Evolutionary conservation across 73 alveolate species (phyloP).

Genomic region (Paramecium sonneborni): DNA sequence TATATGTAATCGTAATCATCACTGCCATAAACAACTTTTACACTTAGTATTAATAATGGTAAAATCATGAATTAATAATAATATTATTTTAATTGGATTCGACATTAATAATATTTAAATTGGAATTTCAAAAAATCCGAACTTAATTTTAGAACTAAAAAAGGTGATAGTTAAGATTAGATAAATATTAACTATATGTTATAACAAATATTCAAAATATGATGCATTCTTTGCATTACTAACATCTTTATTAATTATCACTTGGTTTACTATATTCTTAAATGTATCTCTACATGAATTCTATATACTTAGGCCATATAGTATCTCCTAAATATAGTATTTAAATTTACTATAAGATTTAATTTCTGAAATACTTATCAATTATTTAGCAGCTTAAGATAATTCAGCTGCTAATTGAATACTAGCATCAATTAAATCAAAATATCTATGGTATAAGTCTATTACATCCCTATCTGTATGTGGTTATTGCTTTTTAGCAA

Average conservation of each 20-base stretch:
- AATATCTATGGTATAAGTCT: slow-evolving; percentile 41
- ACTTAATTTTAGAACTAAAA: not conserved
- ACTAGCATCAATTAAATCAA: slow-evolving; percentile 34
- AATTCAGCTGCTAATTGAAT: slow-evolving; percentile 8
- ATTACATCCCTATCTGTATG: slow-evolving; percentile 11
- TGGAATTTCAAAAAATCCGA: not conserved
- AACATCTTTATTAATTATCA: not conserved
- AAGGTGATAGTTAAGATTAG: not conserved
- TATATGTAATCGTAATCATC: not conserved
- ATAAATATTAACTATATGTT: not conserved
- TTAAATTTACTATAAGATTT: not conserved
- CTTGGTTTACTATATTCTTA: slow-evolving; percentile 20
- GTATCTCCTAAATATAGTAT: not conserved
- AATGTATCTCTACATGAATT: slow-evolving; percentile 2
- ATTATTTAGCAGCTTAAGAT: not conserved
- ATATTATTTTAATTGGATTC: not conserved
- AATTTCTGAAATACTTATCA: not conserved
- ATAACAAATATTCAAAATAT: slow-evolving; percentile 10
- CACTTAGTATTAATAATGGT: not conserved
- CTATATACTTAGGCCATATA: slow-evolving; percentile 37
- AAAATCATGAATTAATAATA: not conserved
- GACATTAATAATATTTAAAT: not conserved
- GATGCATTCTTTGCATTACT: slow-evolving; percentile 13
- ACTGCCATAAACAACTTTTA: not conserved
- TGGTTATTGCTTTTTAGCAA: not conserved